These are phyloP conservation scores for Massarina eburnea DNA, from an alignment of 2,329 filamentous ascomycete genomes.

Conservation along the genomic window DNA sequence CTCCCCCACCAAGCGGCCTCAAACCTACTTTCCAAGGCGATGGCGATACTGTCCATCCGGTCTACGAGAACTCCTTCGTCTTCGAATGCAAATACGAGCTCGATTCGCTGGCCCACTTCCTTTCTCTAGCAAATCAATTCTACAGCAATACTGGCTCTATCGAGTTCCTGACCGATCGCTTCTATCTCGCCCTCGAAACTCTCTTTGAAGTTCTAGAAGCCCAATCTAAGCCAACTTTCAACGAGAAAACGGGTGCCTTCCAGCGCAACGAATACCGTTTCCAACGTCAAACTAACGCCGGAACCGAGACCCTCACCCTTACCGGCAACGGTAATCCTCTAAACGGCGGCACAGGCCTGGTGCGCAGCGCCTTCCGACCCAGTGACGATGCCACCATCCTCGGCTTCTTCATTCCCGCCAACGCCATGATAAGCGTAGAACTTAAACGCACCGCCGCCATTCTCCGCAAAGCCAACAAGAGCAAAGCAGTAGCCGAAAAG, in stretches of 20 bases:
- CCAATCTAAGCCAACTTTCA: constrained; percentile 81
- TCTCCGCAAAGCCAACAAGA: constrained; percentile 62
- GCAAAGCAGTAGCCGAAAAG: constrained; percentile 50
- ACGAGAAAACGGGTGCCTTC: constrained; percentile 65
- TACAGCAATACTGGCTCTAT: constrained; percentile 75
- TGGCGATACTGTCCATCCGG: constrained; percentile 80
- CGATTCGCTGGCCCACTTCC: constrained; percentile 90
- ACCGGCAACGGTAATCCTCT: constrained; percentile 88
- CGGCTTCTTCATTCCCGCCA: constrained; percentile 92
- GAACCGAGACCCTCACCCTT: constrained; percentile 87
- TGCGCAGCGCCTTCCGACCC: constrained; percentile 90
- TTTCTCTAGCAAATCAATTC: constrained; percentile 84
- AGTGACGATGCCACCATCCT: constrained; percentile 94
- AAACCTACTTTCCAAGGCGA: constrained; percentile 74
- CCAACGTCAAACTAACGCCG: constrained; percentile 73
- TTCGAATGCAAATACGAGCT: constrained; percentile 99
- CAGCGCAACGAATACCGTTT: constrained; percentile 82
- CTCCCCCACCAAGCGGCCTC: constrained; percentile 80
- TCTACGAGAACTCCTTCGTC: constrained; percentile 79
- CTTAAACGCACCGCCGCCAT: constrained; percentile 72
- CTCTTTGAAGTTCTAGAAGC: constrained; percentile 73
- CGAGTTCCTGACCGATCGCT: constrained; percentile 76
- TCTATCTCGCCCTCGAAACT: constrained; percentile 75
- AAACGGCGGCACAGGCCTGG: constrained; percentile 77
- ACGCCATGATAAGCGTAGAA: constrained; percentile 94